A percentile compares a stretch with the other conserved stretches of the same genome.
Conservation (phyloP, 2,329 filamentous ascomycete species). For the Cryoendolithus antarcticus region DNA sequence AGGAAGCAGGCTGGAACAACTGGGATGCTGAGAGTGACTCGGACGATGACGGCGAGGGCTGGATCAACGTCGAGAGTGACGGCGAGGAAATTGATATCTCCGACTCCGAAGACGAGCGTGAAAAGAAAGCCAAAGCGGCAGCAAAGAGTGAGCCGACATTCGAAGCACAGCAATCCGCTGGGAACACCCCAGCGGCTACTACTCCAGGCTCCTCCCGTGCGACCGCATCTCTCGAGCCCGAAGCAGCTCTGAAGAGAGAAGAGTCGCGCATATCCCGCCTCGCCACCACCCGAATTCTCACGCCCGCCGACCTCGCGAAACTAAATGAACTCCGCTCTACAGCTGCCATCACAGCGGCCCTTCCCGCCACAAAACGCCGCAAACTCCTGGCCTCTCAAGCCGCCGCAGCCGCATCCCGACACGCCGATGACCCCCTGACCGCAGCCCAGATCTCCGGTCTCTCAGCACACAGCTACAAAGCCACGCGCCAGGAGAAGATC, state of each 20-base stretch:
- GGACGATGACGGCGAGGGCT: conserved; percentile 67
- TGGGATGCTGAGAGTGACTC: conserved; percentile 52
- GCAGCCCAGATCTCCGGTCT: conserved; percentile 86
- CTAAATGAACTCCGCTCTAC: conserved; percentile 74
- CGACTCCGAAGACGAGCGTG: conserved; percentile 56
- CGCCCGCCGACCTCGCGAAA: conserved; percentile 90
- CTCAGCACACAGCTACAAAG: conserved; percentile 62
- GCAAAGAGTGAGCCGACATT: conserved; percentile 8
- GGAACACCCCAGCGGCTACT: conserved; percentile 7
- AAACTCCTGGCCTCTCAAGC: conserved; percentile 18
- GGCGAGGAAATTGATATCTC: conserved; percentile 61
- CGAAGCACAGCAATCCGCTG: conserved; percentile 2
- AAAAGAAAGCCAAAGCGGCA: conserved; percentile 33
- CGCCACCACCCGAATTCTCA: conserved; percentile 87
- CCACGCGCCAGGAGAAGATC: conserved; percentile 79
- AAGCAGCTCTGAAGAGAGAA: conserved; percentile 17
- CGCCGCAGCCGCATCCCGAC: conserved; percentile 26
- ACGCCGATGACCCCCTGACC: conserved; percentile 79
- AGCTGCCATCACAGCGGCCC: conserved; percentile 54
- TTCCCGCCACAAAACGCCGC: conserved; percentile 33
- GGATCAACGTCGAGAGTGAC: conserved; percentile 82
- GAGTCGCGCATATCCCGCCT: conserved; percentile 47
- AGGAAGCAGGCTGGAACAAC: conserved; percentile 40
- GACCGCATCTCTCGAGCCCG: conserved; percentile 17
- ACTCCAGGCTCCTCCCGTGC: conserved; percentile 17